These are phyloP conservation scores for Neobulgaria alba DNA, from an alignment of 2,329 filamentous ascomycete species.

Conservation along the genomic window DNA sequence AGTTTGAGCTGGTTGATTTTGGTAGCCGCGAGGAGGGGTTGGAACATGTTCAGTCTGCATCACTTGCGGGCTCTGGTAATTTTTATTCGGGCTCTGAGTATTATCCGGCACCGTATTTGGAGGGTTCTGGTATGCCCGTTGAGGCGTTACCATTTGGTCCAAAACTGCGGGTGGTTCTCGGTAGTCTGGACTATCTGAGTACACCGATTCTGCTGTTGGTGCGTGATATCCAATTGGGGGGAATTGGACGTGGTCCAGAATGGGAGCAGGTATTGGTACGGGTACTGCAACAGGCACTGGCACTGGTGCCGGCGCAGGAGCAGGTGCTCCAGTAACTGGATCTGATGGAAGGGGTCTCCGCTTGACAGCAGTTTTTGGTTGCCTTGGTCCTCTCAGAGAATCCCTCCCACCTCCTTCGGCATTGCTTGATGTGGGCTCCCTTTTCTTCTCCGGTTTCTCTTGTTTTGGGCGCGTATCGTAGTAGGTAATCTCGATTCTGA, in stretches of 20 bases:
- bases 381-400: constrained; percentile 33
- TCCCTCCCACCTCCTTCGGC: constrained; percentile 27
- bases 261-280: constrained; percentile 33
- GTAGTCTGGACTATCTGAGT: constrained; percentile 27
- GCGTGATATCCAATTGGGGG: constrained; percentile 29
- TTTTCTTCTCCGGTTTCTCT: constrained; percentile 55
- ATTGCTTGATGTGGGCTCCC: constrained; percentile 30
- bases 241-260: constrained; percentile 38
- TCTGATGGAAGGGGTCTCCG: constrained; percentile 76
- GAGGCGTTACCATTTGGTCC: constrained; percentile 37
- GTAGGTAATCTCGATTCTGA: constrained; percentile 91
- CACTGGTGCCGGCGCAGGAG: constrained; percentile 22
- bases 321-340: constrained; percentile 46
- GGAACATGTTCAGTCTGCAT: constrained; percentile 20
- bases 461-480: constrained; percentile 83
- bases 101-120: constrained; percentile 34
- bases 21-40: constrained; percentile 26
- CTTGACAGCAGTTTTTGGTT: constrained; percentile 59
- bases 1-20: constrained; percentile 23
- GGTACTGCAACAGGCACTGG: constrained; percentile 3
- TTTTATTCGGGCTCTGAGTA: constrained; percentile 26
- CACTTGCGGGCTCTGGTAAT: constrained; percentile 31
- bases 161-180: constrained; percentile 22
- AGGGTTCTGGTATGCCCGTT: constrained; percentile 21
- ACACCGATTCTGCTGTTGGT: constrained; percentile 30